Base-by-base conservation (phyloP, 2,329 filamentous ascomycete genomes). In the Fusarium pseudograminearum region DNA sequence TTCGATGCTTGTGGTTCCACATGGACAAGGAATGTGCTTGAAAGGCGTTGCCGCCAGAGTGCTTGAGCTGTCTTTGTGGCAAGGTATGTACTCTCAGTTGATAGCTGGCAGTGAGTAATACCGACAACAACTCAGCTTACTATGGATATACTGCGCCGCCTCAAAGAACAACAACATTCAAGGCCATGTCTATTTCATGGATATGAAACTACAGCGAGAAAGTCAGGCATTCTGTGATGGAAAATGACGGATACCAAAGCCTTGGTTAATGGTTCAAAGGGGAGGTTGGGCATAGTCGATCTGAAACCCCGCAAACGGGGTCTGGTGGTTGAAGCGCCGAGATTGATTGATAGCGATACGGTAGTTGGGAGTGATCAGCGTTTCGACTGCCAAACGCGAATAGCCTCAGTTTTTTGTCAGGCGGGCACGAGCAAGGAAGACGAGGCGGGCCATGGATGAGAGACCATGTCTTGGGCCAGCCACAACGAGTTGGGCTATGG, bases 211-310 rank as follows among this genome's bases (percentile, higher is more conserved):
- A 33, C 40, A 28, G 34, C 38, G 38, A 45, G 22, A 18, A 14
- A 50, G 36, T 24, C n/a, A 47, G 31, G 54, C 45, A 31, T 12
- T 40, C 14, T 18, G 20, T 20, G 12, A 55, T 33, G 34, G 47
- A 47, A 24, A 34, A 34, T 12, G 24, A 20, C n/a, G 12, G 36
- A 20, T 20, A 31, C 38, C 51, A 44, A 33, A 22, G 10, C 51
- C 31, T 36, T 52, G 48, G 48, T 52, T 52, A 56, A 45, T 33
- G 22, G 26, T 26, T 56, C 33, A 46, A 46, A 30, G 33, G 40
- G 47, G 62, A 65, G 62, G 62, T 60, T 65, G 62, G 62, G 61
- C 44, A 58, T 65, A 31, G 54, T 30, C 62, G 56, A 65, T 65
- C 47, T 65, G 61, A 65, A 47, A 48, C 62, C 40, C 24, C 59